These are phyloP conservation scores for Ochetophila trinervis DNA, from an alignment of 306 rosid species.

Conservation along the genomic window DNA sequence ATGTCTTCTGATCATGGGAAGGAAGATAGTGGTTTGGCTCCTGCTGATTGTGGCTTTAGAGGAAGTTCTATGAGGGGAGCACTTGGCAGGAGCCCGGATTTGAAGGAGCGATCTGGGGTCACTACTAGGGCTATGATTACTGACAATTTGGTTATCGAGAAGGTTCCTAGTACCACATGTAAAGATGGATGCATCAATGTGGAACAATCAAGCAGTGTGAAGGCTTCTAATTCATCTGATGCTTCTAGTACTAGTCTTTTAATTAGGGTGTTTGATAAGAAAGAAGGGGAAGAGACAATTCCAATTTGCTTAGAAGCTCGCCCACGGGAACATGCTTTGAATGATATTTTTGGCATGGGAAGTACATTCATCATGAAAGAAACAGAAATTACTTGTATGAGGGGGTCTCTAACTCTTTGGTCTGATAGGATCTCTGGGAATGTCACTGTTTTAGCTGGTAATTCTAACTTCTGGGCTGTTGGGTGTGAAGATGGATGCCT, in stretches of 20 bases:
- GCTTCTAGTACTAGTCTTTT: conserved; percentile 57
- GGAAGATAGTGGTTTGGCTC: conserved; percentile 46
- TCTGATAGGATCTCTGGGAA: conserved; percentile 90
- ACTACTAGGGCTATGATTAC: conserved; percentile 87
- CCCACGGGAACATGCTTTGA: conserved; percentile 73
- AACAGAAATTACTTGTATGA: conserved; percentile 79
- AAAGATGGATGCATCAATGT: conserved; percentile 57
- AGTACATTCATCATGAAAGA: conserved; percentile 64
- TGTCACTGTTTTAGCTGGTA: conserved; percentile 95
- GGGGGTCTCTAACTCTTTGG: conserved; percentile 71
- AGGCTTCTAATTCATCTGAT: conserved; percentile 51
- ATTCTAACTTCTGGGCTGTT: conserved; percentile 90
- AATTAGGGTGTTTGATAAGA: conserved; percentile 77
- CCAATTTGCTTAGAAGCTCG: conserved; percentile 87
- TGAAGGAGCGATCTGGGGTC: conserved; percentile 67
- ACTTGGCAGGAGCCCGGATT: conserved; percentile 46
- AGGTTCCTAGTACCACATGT: conserved; percentile 54
- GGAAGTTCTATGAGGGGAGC: conserved; percentile 55
- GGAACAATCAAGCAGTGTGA: conserved; percentile 58
- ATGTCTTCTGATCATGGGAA: conserved; percentile 48
- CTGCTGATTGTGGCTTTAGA: conserved; percentile 44
- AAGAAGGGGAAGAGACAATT: conserved; percentile 58
- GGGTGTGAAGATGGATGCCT: conserved; percentile 98
- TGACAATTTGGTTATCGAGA: conserved; percentile 82
- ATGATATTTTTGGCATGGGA: conserved; percentile 74